These are phyloP conservation scores for Pichia pseudocactophila DNA, from an alignment of 805 yeast genomes.

Conservation along the genomic window DNA sequence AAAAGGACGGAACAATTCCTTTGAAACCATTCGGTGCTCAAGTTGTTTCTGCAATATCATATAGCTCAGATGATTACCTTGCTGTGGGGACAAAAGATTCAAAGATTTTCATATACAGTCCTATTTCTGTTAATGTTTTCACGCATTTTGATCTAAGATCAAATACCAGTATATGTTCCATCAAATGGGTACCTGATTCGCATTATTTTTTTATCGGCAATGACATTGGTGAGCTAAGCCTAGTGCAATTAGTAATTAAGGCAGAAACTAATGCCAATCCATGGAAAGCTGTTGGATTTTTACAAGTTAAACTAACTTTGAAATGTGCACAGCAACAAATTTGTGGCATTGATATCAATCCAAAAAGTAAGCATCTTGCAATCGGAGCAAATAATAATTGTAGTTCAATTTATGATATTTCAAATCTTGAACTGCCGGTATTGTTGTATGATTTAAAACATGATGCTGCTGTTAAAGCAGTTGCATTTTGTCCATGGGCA, in stretches of 20 bases:
- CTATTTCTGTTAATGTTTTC: constrained; percentile 19
- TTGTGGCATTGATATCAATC: constrained; percentile 58
- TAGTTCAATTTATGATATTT: constrained; percentile 69
- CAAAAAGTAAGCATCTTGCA: constrained; percentile 49
- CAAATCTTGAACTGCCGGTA: constrained; percentile 32
- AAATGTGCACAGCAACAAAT: constrained; percentile 49
- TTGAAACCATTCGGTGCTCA: constrained; percentile 34
- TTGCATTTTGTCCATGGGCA: constrained; percentile 89
- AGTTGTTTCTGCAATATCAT: constrained; percentile 48
- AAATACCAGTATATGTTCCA: constrained; percentile 42
- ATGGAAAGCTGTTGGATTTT: background rate
- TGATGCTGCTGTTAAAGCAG: constrained; percentile 81
- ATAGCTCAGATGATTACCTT: constrained; percentile 38
- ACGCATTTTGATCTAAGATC: constrained; percentile 19
- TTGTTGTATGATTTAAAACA: constrained; percentile 49
- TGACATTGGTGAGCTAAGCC: constrained; percentile 49
- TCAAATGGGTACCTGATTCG: constrained; percentile 48
- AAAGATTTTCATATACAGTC: constrained; percentile 30
- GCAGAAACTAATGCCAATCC: background rate
- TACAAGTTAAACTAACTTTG: constrained; percentile 23
- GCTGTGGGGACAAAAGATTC: constrained; percentile 56
- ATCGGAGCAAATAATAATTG: constrained; percentile 81
- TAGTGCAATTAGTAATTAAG: constrained; percentile 27
- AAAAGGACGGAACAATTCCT: constrained; percentile 36
- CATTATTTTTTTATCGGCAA: constrained; percentile 52